Conservation (phyloP, 139 green algal species). For the Picochlorum sp. region DNA sequence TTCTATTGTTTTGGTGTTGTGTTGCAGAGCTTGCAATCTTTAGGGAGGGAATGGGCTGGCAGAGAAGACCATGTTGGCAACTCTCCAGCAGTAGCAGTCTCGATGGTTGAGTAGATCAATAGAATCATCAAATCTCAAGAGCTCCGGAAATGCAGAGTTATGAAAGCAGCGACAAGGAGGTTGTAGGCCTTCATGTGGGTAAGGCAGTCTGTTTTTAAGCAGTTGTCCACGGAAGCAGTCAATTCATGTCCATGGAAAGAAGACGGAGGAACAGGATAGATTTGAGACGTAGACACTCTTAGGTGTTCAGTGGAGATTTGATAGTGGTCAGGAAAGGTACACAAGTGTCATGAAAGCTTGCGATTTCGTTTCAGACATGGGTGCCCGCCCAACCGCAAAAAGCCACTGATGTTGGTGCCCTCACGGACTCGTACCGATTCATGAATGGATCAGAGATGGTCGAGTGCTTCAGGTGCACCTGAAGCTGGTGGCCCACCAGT, state of each 20-base stretch:
- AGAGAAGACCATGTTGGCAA: background rate
- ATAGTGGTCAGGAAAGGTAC: background rate
- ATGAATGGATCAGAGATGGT: too few species aligned
- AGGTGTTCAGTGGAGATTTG: constrained; percentile 1
- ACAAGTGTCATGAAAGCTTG: background rate
- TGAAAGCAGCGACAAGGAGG: background rate
- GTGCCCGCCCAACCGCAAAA: too few species aligned
- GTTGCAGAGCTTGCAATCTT: constrained; percentile 1
- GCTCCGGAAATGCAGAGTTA: background rate
- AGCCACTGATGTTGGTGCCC: too few species aligned
- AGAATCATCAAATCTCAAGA: background rate
- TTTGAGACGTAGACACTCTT: background rate
- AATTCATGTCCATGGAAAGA: background rate
- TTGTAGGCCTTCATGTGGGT: background rate
- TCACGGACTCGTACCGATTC: too few species aligned
- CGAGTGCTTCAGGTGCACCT: too few species aligned
- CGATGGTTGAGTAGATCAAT: constrained; percentile 1
- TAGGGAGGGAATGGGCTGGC: background rate
- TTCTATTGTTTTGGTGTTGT: background rate
- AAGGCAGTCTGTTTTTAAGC: background rate
- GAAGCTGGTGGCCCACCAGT: too few species aligned
- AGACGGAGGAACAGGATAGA: background rate
- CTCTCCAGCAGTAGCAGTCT: background rate
- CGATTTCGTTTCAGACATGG: too few species aligned
- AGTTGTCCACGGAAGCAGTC: background rate